A percentile compares a stretch with the other conserved stretches of the same genome.
These are phyloP conservation scores for Kodamaea nitidulidarum DNA, from an alignment of 805 yeast species.

Conservation along the genomic window DNA sequence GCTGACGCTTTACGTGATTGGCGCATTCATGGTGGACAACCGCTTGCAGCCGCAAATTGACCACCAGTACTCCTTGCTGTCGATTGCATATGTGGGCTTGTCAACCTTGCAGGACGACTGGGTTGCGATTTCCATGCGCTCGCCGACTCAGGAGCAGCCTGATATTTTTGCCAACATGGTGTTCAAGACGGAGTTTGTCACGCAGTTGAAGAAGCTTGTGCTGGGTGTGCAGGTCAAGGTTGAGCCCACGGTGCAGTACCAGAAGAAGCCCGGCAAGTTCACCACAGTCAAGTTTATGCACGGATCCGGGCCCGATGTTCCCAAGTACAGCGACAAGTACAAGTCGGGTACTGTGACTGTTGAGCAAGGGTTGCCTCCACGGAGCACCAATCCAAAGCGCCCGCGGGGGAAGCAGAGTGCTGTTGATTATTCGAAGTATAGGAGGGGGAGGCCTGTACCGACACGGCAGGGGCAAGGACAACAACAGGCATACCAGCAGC, in stretches of 20 bases:
- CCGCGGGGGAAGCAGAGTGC: conserved; percentile 54
- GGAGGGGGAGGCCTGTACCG: too few species aligned
- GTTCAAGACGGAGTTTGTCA: conserved; percentile 85
- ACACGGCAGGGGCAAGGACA: too few species aligned
- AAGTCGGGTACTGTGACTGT: conserved; percentile 87
- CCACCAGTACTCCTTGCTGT: conserved; percentile 52
- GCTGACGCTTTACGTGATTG: conserved; percentile 60
- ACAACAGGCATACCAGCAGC: too few species aligned
- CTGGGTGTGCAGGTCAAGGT: conserved; percentile 58
- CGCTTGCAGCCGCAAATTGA: conserved; percentile 58
- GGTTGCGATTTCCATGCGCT: conserved; percentile 62
- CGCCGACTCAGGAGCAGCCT: conserved; percentile 52
- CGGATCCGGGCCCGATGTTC: conserved; percentile 53
- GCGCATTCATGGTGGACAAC: conserved; percentile 64
- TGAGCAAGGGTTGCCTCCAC: conserved; percentile 72
- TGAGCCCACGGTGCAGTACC: conserved; percentile 72
- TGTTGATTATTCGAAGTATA: conserved; percentile 42
- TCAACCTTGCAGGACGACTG: conserved; percentile 87
- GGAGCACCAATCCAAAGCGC: conserved; percentile 63
- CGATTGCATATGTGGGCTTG: conserved; percentile 60
- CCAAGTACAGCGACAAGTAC: conserved; percentile 65
- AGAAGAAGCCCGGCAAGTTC: conserved; percentile 85
- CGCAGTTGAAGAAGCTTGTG: conserved; percentile 64
- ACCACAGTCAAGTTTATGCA: conserved; percentile 69
- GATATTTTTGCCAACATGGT: conserved; percentile 77